A percentile compares a stretch with the other conserved stretches of the same genome.
phyloP scores from a whole-genome alignment of 1,139 yeast genomes.

The Kodamaea sp. region DNA sequence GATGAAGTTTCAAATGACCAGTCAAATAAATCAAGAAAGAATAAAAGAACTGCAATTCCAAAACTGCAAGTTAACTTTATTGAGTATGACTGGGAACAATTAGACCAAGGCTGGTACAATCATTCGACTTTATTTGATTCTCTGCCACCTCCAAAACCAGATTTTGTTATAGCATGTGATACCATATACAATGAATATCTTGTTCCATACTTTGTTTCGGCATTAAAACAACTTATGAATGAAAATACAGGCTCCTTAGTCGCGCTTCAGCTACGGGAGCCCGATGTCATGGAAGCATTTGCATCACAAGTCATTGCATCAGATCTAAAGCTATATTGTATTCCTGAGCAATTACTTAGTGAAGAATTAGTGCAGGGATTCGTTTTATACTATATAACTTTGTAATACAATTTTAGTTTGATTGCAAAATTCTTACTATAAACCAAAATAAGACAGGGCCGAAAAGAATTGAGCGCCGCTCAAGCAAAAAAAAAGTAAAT shows the following conservation, averaged over 20 bases:
- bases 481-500: no score
- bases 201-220: constrained; percentile 46
- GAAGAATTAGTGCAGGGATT: constrained; percentile 38
- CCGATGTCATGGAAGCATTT: constrained; percentile 48
- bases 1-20: background rate
- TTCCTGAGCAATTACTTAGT: constrained; percentile 27
- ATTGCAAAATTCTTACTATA: no score
- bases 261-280: constrained; percentile 56
- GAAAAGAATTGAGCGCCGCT: no score
- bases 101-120: constrained; percentile 30
- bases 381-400: constrained; percentile 35
- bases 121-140: constrained; percentile 10
- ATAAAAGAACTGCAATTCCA: background rate
- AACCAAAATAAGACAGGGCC: no score
- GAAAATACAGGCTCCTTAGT: constrained; percentile 37
- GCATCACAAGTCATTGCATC: constrained; percentile 24
- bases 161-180: constrained; percentile 61
- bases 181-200: constrained; percentile 67
- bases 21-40: background rate
- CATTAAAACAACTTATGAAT: constrained; percentile 36
- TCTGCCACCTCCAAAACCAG: constrained; percentile 24
- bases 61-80: constrained; percentile 33
- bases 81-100: constrained; percentile 66
- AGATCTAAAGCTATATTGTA: constrained; percentile 20
- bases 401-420: background rate